A percentile compares a stretch with the other conserved stretches of the same genome.
These are phyloP conservation scores for Lentinus brumalis DNA, from an alignment of 768 basidiomycete species.

Conservation along the genomic window DNA sequence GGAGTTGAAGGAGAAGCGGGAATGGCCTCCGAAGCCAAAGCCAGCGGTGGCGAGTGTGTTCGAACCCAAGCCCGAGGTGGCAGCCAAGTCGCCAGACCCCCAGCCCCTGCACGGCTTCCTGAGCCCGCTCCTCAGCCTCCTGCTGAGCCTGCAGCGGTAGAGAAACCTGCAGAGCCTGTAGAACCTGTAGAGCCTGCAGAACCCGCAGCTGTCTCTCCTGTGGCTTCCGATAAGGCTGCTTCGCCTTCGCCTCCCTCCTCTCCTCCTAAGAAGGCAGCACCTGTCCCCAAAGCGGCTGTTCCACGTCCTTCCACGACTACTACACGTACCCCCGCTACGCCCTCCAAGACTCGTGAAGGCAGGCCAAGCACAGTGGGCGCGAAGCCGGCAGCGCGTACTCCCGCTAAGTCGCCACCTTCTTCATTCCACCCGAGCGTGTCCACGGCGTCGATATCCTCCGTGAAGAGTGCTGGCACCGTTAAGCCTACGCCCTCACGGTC, in stretches of 20 bases:
- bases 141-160: conserved; percentile 2
- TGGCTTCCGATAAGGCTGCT: conserved; percentile 10
- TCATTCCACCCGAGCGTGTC: conserved; percentile 21
- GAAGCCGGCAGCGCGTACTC: conserved; percentile 23
- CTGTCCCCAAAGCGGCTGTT: conserved; percentile 19
- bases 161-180: conserved; percentile 10
- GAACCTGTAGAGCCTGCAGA: conserved; percentile 8
- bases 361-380: conserved; percentile 24
- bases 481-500: conserved; percentile 33
- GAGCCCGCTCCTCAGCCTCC: conserved; percentile 8
- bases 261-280: conserved; percentile 15
- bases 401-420: conserved; percentile 32
- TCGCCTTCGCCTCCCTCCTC: conserved; percentile 12
- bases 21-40: conserved; percentile 63
- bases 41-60: not conserved
- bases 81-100: conserved; percentile 17
- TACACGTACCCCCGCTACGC: conserved; percentile 17
- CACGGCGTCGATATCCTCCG: conserved; percentile 22
- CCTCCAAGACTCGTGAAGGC: conserved; percentile 24
- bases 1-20: conserved; percentile 69
- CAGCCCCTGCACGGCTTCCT: conserved; percentile 7
- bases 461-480: conserved; percentile 19
- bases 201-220: conserved; percentile 14
- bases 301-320: conserved; percentile 18
- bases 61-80: conserved; percentile 1